phyloP scores from a whole-genome alignment of 176 grass and related monocot species.

The Zizania latifolia region DNA sequence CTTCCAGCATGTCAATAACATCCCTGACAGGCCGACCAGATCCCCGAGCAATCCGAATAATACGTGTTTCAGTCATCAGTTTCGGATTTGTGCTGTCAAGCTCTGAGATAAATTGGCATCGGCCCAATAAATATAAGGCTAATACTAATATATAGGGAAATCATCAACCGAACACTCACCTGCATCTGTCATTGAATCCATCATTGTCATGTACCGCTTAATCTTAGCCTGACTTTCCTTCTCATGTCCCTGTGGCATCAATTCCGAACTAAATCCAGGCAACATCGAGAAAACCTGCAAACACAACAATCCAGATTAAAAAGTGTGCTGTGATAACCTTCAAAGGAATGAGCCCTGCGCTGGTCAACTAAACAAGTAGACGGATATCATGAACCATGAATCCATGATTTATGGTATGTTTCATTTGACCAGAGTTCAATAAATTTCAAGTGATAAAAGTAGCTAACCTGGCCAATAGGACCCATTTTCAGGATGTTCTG shows the following conservation, averaged over 20 bases:
- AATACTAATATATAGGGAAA: not conserved
- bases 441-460: not conserved
- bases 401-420: not conserved
- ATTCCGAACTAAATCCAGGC: conserved; percentile 76
- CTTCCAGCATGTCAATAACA: conserved; percentile 85
- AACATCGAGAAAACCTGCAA: conserved; percentile 90
- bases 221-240: conserved; percentile 96
- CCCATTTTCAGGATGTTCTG: conserved; percentile 95
- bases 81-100: conserved; percentile 86
- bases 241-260: conserved; percentile 96
- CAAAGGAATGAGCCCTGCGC: not conserved
- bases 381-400: not conserved
- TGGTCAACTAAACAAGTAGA: not conserved
- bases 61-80: conserved; percentile 66
- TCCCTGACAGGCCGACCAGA: conserved; percentile 70
- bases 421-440: not conserved
- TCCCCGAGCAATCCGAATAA: conserved; percentile 62
- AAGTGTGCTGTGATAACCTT: not conserved
- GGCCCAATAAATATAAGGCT: not conserved
- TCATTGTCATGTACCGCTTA: conserved; percentile 97
- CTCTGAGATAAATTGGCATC: conserved; percentile 38
- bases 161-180: conserved; percentile 29
- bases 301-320: not conserved
- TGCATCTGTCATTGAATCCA: conserved; percentile 96
- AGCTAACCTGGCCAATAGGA: conserved; percentile 75